Evolutionary conservation across 257 asterid genomes (phyloP), one percentile per base, ranked within the genome.

Genomic region (Prunella vulgaris): DNA sequence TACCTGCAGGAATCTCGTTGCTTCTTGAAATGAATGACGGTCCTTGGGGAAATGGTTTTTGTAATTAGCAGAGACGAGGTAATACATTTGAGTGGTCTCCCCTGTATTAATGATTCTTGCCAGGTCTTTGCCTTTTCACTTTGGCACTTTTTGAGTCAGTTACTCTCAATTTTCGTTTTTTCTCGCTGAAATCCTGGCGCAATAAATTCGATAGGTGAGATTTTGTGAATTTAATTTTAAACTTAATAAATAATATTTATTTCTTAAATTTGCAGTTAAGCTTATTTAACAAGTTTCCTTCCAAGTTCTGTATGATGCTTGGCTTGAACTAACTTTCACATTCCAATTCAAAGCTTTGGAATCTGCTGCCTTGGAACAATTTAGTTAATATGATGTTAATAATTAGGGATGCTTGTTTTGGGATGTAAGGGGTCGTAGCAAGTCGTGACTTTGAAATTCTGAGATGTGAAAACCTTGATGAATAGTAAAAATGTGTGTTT

Each of bases 91-190:
- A 70, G 54, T 38, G 8, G 30, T 51, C 66, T 59, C 32, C 54
- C n/a, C 33, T 5, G 30, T 65, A 66, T 66, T 17, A 24, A 52
- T 52, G 42, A 40, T 71, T 76, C 51, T 58, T 42, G 13, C 21
- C 60, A 10, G 64, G 63, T 14, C 24, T 58, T 46, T 22, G 64
- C 42, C 4, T 69, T 64, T 70, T 40, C 57, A 38, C 49, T 71
- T 71, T 59, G 65, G 32, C 58, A 64, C 49, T 51, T 65, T 35
- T 13, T 30, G 54, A 5, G 61, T 13, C 76, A 32, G 58, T 46
- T 76, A 56, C 73, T 46, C 73, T 24, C 24, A 32, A 52, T 64
- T 64, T 64, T 65, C 48, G 64, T 58, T 58, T 62, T 64, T 48
- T 64, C 27, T 64, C 38, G 38, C 79, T 42, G 76, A 49, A 54